These are phyloP conservation scores for Colletotrichum musicola DNA, from an alignment of 2,329 filamentous ascomycete genomes.

Conservation along the genomic window DNA sequence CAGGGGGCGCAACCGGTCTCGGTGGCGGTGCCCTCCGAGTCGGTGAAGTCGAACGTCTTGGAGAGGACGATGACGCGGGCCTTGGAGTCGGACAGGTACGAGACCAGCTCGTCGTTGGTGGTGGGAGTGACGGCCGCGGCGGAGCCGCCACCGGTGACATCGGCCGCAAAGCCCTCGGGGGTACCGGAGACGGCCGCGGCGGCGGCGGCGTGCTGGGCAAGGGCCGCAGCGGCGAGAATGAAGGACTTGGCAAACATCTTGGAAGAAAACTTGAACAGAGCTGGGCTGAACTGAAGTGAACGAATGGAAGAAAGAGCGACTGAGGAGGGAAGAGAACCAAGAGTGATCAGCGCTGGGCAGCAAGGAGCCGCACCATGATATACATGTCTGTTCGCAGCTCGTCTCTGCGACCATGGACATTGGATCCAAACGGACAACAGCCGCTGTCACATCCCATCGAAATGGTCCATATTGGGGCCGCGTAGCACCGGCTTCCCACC, in stretches of 20 bases:
- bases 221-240: conserved; percentile 32
- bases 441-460: not conserved
- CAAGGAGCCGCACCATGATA: conserved; percentile 14
- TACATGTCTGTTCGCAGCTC: not conserved
- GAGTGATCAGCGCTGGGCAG: not conserved
- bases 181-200: conserved; percentile 49
- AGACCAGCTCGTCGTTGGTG: conserved; percentile 68
- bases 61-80: conserved; percentile 70
- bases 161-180: conserved; percentile 59
- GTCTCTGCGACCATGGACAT: no score
- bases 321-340: conserved; percentile 7
- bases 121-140: conserved; percentile 66
- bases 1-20: conserved; percentile 70
- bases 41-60: conserved; percentile 68
- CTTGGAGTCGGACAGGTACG: conserved; percentile 66
- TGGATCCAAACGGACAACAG: no score
- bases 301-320: conserved; percentile 26
- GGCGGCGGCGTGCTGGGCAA: conserved; percentile 36
- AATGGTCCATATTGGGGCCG: conserved; percentile 19
- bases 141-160: conserved; percentile 71
- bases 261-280: conserved; percentile 4
- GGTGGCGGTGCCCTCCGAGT: conserved; percentile 65
- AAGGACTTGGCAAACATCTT: conserved; percentile 36
- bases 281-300: conserved; percentile 18
- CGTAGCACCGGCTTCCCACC: conserved; percentile 6